Conservation (phyloP, 2,329 filamentous ascomycete genomes). For the Sclerotinia minor region DNA sequence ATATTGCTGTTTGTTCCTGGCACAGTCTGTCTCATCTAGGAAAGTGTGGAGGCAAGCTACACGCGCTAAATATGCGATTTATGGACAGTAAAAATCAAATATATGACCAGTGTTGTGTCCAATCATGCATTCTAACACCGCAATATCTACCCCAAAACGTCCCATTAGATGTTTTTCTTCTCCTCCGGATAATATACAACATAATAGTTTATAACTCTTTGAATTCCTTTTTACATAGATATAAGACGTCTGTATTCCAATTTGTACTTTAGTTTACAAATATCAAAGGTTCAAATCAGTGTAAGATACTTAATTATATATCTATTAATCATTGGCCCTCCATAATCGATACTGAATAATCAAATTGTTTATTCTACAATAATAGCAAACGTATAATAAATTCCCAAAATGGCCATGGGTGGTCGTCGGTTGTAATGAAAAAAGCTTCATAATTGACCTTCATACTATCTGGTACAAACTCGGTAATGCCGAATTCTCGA, state of each 20-base stretch:
- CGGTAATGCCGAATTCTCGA: no score
- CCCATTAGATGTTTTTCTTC: neutral
- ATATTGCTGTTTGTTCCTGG: no score
- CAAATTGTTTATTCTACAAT: neutral
- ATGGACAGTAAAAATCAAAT: neutral
- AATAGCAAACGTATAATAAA: neutral
- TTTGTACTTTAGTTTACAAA: neutral
- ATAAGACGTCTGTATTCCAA: neutral
- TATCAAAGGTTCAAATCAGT: neutral
- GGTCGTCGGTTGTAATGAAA: no score
- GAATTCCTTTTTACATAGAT: neutral
- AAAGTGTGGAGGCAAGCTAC: no score
- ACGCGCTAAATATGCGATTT: no score
- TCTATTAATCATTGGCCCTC: neutral
- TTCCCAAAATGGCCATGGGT: no score
- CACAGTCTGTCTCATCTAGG: no score
- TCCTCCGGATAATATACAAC: neutral
- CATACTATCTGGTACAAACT: no score
- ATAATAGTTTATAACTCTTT: neutral
- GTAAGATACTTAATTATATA: constrained; percentile 1
- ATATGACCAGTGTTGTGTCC: neutral
- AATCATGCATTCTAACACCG: neutral
- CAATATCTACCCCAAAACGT: neutral
- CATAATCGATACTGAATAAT: neutral
- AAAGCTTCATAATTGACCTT: no score